A percentile compares a stretch with the other conserved stretches of the same genome.
phyloP scores from a whole-genome alignment of 352 stramenopile genomes.

The Globisporangium polare region DNA sequence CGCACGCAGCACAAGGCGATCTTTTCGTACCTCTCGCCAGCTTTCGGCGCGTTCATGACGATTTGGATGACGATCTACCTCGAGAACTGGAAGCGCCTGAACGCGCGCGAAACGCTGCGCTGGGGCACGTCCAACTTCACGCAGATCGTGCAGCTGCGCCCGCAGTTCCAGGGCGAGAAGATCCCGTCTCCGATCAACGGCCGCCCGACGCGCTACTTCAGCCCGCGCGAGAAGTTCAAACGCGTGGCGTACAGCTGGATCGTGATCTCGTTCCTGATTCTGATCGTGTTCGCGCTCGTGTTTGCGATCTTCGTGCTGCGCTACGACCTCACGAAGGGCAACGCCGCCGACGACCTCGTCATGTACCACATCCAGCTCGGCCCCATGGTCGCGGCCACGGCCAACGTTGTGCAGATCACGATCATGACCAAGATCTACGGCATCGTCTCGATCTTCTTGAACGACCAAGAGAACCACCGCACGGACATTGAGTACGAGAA shows the following conservation, averaged over 20 bases:
- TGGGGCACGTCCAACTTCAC: conserved; percentile 84
- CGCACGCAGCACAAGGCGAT: conserved; percentile 45
- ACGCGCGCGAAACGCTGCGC: conserved; percentile 67
- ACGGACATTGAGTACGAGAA: conserved; percentile 89
- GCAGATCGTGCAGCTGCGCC: conserved; percentile 60
- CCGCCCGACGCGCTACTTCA: conserved; percentile 63
- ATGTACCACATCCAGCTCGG: conserved; percentile 64
- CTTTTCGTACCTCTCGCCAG: conserved; percentile 71
- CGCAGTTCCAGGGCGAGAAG: conserved; percentile 70
- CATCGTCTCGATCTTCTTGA: conserved; percentile 82
- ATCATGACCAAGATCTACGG: conserved; percentile 93
- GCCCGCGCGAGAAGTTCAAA: conserved; percentile 60
- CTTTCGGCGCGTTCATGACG: conserved; percentile 85
- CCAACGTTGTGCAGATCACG: conserved; percentile 79
- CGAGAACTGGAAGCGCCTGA: conserved; percentile 88
- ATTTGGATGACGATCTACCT: conserved; percentile 90
- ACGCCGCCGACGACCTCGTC: conserved; percentile 50
- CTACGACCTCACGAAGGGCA: conserved; percentile 66
- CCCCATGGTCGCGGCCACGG: conserved; percentile 61
- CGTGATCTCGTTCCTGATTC: conserved; percentile 72
- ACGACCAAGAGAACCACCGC: conserved; percentile 93
- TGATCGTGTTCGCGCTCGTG: conserved; percentile 72
- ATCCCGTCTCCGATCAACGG: conserved; percentile 78
- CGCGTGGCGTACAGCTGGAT: conserved; percentile 75
- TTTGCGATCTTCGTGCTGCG: conserved; percentile 75